Percentiles rank a stretch among this genome's conserved stretches.
Conservation (phyloP, 768 basidiomycete species). For the Porphyrellus cyaneotinctus region DNA sequence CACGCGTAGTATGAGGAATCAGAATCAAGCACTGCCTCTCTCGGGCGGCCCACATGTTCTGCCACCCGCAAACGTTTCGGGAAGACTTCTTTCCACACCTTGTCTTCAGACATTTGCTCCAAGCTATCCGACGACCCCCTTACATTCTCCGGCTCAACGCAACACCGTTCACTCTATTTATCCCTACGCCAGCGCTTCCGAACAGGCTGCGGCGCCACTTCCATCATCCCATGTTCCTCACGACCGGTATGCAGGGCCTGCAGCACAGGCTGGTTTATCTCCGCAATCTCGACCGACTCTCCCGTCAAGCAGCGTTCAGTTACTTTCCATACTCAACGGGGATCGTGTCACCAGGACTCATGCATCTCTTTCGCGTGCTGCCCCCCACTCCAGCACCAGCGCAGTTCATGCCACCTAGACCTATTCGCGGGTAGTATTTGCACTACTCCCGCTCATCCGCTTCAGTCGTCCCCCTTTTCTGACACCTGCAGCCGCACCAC, state of each 20-base stretch:
- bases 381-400: constrained; percentile 7
- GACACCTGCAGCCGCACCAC: neutral
- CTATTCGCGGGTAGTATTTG: constrained; percentile 14
- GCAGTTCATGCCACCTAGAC: constrained; percentile 26
- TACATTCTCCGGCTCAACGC: constrained; percentile 10
- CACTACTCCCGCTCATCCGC: constrained; percentile 8
- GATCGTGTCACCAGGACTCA: constrained; percentile 14
- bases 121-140: constrained; percentile 18
- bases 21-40: constrained; percentile 15
- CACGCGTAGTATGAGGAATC: constrained; percentile 9
- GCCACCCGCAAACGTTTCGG: constrained; percentile 4
- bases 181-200: constrained; percentile 10
- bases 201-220: constrained; percentile 5
- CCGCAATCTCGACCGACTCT: constrained; percentile 16
- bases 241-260: constrained; percentile 11
- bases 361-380: constrained; percentile 7
- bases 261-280: constrained; percentile 10
- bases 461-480: neutral
- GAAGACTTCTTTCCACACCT: constrained; percentile 8
- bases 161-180: constrained; percentile 10
- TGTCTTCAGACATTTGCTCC: constrained; percentile 15
- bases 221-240: constrained; percentile 10
- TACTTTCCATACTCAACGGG: constrained; percentile 36
- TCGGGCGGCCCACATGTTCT: constrained; percentile 5
- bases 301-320: constrained; percentile 25